Evolutionary conservation across 2,329 filamentous ascomycete genomes (phyloP).

Genomic region (Teratosphaeria zuluensis): DNA sequence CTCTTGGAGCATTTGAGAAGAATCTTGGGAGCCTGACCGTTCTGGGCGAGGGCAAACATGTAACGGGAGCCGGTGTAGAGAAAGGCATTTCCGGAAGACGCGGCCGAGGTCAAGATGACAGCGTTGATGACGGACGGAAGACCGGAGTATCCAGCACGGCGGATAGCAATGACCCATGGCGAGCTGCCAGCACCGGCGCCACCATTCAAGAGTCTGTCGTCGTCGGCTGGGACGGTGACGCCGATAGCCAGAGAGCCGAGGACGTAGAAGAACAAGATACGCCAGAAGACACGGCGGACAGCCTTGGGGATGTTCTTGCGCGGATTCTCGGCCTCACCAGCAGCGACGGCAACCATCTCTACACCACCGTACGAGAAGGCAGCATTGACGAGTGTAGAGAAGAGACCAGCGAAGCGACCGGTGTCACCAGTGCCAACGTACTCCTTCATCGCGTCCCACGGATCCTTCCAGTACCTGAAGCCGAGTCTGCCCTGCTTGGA

Average conservation of each 20-base stretch:
- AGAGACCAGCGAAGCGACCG: conserved; percentile 37
- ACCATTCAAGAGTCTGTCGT: conserved; percentile 37
- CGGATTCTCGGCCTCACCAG: conserved; percentile 64
- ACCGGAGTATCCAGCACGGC: conserved; percentile 16
- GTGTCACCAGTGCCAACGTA: conserved; percentile 19
- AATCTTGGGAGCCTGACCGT: conserved; percentile 43
- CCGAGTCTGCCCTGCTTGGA: conserved; percentile 32
- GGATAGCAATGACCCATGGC: conserved; percentile 66
- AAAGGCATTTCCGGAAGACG: conserved; percentile 31
- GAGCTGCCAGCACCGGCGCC: conserved; percentile 43
- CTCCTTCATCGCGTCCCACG: conserved; percentile 30
- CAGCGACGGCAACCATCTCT: conserved; percentile 67
- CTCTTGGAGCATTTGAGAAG: conserved; percentile 35
- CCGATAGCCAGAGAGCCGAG: conserved; percentile 64
- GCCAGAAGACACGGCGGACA: conserved; percentile 68
- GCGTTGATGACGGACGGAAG: conserved; percentile 20
- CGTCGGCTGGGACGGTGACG: conserved; percentile 67
- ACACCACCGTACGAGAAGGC: conserved; percentile 72
- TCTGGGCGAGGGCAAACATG: conserved; percentile 27
- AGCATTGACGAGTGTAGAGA: conserved; percentile 53
- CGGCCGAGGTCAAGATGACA: conserved; percentile 11
- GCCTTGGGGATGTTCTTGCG: conserved; percentile 63
- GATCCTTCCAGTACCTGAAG: conserved; percentile 35
- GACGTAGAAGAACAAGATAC: conserved; percentile 73
- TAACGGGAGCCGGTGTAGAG: conserved; percentile 22